Percentiles rank a stretch among this genome's conserved stretches.
phyloP scores from a whole-genome alignment of 2,329 filamentous ascomycete genomes.

The Venturiaceae sp. region DNA sequence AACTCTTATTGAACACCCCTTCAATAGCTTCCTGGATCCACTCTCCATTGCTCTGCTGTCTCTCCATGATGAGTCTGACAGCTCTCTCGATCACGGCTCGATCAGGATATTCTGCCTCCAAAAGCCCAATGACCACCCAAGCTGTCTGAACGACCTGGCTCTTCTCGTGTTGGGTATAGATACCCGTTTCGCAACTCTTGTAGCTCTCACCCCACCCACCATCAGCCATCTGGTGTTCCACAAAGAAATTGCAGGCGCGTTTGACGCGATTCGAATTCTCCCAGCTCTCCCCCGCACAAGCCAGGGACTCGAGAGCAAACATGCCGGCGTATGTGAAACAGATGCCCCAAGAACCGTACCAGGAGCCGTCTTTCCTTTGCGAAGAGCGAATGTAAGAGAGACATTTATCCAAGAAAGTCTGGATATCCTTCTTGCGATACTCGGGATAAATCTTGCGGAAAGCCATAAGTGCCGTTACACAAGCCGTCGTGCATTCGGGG shows the following conservation, averaged over 20 bases:
- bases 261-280: constrained; percentile 59
- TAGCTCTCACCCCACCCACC: constrained; percentile 98
- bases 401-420: constrained; percentile 59
- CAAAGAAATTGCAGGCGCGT: constrained; percentile 74
- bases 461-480: constrained; percentile 74
- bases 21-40: constrained; percentile 95
- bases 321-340: constrained; percentile 96
- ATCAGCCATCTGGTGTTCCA: constrained; percentile 75
- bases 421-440: constrained; percentile 70
- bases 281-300: constrained; percentile 73
- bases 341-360: constrained; percentile 97
- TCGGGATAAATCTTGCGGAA: constrained; percentile 75
- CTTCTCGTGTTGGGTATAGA: constrained; percentile 66
- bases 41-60: constrained; percentile 82
- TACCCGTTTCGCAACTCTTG: constrained; percentile 66
- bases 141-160: constrained; percentile 92
- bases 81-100: constrained; percentile 62
- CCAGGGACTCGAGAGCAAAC: constrained; percentile 87
- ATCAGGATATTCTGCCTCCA: constrained; percentile 76
- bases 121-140: constrained; percentile 74
- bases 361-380: constrained; percentile 76
- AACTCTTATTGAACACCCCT: constrained; percentile 97
- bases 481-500: constrained; percentile 92
- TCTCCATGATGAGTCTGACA: constrained; percentile 69
- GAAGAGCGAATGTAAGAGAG: constrained; percentile 73